phyloP scores from a whole-genome alignment of 352 stramenopile species.

The Phytophthora idaei region DNA sequence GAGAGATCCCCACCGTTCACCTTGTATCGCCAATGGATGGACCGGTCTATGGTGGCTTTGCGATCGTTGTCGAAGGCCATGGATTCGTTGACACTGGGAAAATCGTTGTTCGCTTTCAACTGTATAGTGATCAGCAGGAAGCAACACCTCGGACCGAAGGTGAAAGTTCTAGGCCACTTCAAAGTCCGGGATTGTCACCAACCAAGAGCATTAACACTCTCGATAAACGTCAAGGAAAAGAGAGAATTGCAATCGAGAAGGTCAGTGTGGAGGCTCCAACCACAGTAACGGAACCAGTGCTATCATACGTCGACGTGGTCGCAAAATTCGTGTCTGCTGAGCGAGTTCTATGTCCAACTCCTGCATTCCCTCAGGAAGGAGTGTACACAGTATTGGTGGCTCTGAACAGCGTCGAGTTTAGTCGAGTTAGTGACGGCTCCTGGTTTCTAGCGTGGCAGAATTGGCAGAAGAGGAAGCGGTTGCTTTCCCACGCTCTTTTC shows the following conservation, averaged over 20 bases:
- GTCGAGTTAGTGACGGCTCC: conserved; percentile 47
- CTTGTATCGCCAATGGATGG: conserved; percentile 70
- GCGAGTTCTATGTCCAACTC: conserved; percentile 48
- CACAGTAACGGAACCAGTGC: not conserved
- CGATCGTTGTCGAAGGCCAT: conserved; percentile 60
- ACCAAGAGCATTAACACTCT: conserved; percentile 1
- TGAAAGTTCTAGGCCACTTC: conserved; percentile 4
- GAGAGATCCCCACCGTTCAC: conserved; percentile 41
- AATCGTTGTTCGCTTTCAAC: conserved; percentile 69
- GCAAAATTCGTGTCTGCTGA: conserved; percentile 59
- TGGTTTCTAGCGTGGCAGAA: conserved; percentile 88
- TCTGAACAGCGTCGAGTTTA: conserved; percentile 76
- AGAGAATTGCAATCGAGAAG: not conserved
- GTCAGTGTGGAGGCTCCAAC: not conserved
- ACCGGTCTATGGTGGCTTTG: conserved; percentile 74
- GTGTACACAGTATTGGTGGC: conserved; percentile 70
- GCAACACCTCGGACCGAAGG: conserved; percentile 16
- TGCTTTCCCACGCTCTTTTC: conserved; percentile 50
- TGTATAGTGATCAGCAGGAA: conserved; percentile 34
- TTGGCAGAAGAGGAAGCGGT: conserved; percentile 75
- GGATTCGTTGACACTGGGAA: conserved; percentile 69
- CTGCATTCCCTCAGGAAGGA: conserved; percentile 65
- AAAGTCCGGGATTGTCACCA: not conserved
- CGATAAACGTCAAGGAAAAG: conserved; percentile 14
- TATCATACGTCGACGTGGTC: conserved; percentile 24